A percentile compares a stretch with the other conserved stretches of the same genome.
phyloP scores from a whole-genome alignment of 2,329 filamentous ascomycete species.

The Penicillium paneum region DNA sequence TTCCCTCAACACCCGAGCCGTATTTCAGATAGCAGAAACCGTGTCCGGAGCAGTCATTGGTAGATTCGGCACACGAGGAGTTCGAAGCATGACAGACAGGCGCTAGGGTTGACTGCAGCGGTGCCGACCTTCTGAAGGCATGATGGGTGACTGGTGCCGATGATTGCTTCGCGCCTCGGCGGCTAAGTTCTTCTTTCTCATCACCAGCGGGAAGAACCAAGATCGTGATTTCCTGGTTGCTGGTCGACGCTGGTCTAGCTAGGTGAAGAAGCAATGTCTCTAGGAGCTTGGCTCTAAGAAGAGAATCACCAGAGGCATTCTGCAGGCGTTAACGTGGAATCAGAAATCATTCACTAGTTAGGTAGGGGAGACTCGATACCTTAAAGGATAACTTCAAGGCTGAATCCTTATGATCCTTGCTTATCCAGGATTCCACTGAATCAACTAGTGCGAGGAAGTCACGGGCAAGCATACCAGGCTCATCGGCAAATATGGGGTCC shows the following conservation, averaged over 20 bases:
- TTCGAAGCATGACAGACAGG: conserved; percentile 72
- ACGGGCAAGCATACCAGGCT: conserved; percentile 5
- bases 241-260: conserved; percentile 47
- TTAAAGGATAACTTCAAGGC: conserved; percentile 33
- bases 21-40: conserved; percentile 72
- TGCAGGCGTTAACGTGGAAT: conserved; percentile 15
- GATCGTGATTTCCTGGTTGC: conserved; percentile 56
- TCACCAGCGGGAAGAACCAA: conserved; percentile 49
- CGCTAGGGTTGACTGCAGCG: conserved; percentile 52
- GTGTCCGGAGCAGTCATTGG: conserved; percentile 77
- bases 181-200: not conserved
- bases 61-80: conserved; percentile 65
- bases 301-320: conserved; percentile 5
- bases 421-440: conserved; percentile 29
- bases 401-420: conserved; percentile 24
- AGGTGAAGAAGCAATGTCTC: conserved; percentile 47
- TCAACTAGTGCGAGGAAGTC: conserved; percentile 38
- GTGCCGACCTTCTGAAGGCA: conserved; percentile 18
- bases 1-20: conserved; percentile 34
- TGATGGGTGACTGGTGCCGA: not conserved
- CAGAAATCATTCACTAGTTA: not conserved
- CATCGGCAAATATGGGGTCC: conserved; percentile 18
- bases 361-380: conserved; percentile 23
- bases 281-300: conserved; percentile 45
- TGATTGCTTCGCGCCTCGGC: not conserved